Percentiles rank a stretch among this genome's conserved stretches.
Evolutionary conservation across 306 rosid species (phyloP).

Genomic region (Lathyrus tuberosus): DNA sequence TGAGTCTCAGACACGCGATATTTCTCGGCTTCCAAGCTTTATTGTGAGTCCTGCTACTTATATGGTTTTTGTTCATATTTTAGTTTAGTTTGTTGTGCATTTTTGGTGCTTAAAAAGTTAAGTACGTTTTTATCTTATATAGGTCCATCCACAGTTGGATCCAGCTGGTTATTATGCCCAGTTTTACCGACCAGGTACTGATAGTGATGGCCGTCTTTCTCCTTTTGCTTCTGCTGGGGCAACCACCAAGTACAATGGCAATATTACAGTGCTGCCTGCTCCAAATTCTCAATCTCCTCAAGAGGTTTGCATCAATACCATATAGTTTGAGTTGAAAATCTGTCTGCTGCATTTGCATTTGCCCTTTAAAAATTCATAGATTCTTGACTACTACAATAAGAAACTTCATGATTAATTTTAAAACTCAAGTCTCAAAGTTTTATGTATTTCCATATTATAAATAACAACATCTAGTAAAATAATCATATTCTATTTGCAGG

Average conservation of each 20-base stretch:
- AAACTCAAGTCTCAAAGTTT: not conserved
- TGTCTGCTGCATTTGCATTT: not conserved
- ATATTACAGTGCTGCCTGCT: conserved; percentile 67
- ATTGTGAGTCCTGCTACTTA: conserved; percentile 60
- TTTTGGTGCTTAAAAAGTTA: conserved; percentile 33
- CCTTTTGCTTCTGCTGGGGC: conserved; percentile 80
- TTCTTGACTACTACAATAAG: not conserved
- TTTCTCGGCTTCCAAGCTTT: conserved; percentile 77
- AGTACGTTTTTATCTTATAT: conserved; percentile 37
- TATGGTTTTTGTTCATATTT: conserved; percentile 21
- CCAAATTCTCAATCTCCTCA: conserved; percentile 78
- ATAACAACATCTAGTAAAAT: not conserved
- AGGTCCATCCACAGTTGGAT: conserved; percentile 86
- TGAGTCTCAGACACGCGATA: conserved; percentile 74
- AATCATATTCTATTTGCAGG: conserved; percentile 55
- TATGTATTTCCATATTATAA: not conserved
- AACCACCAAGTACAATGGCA: conserved; percentile 74
- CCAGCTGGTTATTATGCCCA: conserved; percentile 86
- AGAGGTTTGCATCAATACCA: conserved; percentile 63
- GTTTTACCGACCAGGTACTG: conserved; percentile 80
- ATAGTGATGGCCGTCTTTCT: conserved; percentile 81
- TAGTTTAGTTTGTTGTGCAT: conserved; percentile 33
- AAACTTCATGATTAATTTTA: not conserved
- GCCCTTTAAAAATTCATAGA: not conserved
- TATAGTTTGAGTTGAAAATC: conserved; percentile 4